Evolutionary conservation across 768 basidiomycete species (phyloP).

Genomic region (Coprinopsis cinerea): DNA sequence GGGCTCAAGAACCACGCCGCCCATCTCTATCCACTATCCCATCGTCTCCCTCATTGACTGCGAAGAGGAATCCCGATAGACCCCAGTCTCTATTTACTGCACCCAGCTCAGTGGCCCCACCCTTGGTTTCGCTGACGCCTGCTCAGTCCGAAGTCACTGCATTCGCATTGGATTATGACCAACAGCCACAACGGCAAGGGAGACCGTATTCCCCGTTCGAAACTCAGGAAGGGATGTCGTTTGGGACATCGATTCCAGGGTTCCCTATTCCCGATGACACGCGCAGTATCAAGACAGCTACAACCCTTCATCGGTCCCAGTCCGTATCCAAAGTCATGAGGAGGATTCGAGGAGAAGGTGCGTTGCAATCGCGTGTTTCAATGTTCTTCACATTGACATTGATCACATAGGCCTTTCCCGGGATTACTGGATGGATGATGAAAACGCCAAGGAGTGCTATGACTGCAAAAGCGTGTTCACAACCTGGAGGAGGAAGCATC

Average conservation of each 20-base stretch:
- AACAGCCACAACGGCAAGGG: constrained; percentile 47
- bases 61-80: constrained; percentile 50
- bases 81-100: constrained; percentile 51
- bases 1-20: constrained; percentile 47
- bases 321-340: constrained; percentile 92
- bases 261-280: constrained; percentile 92
- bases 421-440: constrained; percentile 99
- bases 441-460: constrained; percentile 91
- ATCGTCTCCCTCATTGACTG: constrained; percentile 40
- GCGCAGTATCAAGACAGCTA: constrained; percentile 73
- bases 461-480: constrained; percentile 95
- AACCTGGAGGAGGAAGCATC: constrained; percentile 92
- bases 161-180: constrained; percentile 59
- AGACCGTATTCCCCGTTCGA: constrained; percentile 52
- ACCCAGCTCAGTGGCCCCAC: constrained; percentile 63
- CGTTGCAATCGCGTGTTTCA: constrained; percentile 13
- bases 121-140: constrained; percentile 79
- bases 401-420: constrained; percentile 65
- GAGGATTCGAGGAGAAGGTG: constrained; percentile 85
- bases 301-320: constrained; percentile 64
- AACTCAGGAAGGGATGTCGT: constrained; percentile 45
- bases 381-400: background rate
- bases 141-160: constrained; percentile 76
- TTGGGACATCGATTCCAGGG: constrained; percentile 80
- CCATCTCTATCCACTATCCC: constrained; percentile 45